These are phyloP conservation scores for Trichoderma gamsii DNA, from an alignment of 495 filamentous ascomycete genomes.

Conservation along the genomic window DNA sequence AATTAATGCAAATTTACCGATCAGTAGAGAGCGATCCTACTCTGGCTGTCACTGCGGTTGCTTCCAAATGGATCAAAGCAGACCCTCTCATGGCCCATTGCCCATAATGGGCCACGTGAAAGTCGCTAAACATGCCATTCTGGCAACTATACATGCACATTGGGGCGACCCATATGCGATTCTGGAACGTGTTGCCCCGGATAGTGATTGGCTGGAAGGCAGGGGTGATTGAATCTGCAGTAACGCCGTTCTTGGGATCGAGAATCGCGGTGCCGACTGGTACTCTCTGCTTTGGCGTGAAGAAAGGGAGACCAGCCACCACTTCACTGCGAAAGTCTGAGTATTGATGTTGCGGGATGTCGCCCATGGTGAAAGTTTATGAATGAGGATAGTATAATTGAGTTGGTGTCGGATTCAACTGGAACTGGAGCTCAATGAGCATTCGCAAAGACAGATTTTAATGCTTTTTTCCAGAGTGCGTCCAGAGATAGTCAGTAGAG, in stretches of 20 bases:
- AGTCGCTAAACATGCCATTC: slow-evolving; percentile 30
- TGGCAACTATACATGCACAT: slow-evolving; percentile 63
- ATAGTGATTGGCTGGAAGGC: slow-evolving; percentile 57
- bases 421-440: too few relatives aligned
- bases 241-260: slow-evolving; percentile 52
- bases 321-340: slow-evolving; percentile 12
- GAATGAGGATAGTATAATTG: too few relatives aligned
- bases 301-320: slow-evolving; percentile 53
- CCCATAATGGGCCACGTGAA: slow-evolving; percentile 25
- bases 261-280: slow-evolving; percentile 57
- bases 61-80: slow-evolving; percentile 65
- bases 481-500: too few relatives aligned
- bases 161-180: slow-evolving; percentile 51
- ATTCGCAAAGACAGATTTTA: too few relatives aligned
- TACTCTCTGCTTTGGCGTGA: slow-evolving; percentile 58
- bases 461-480: too few relatives aligned
- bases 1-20: too few relatives aligned
- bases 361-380: too few relatives aligned
- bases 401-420: too few relatives aligned
- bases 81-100: slow-evolving; percentile 47
- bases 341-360: too few relatives aligned
- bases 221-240: slow-evolving; percentile 47
- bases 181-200: slow-evolving; percentile 53
- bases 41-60: slow-evolving; percentile 61
- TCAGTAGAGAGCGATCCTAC: neutral